A percentile compares a stretch with the other conserved stretches of the same genome.
phyloP scores from a whole-genome alignment of 208 protist species.

The Leptomonas seymouri region DNA sequence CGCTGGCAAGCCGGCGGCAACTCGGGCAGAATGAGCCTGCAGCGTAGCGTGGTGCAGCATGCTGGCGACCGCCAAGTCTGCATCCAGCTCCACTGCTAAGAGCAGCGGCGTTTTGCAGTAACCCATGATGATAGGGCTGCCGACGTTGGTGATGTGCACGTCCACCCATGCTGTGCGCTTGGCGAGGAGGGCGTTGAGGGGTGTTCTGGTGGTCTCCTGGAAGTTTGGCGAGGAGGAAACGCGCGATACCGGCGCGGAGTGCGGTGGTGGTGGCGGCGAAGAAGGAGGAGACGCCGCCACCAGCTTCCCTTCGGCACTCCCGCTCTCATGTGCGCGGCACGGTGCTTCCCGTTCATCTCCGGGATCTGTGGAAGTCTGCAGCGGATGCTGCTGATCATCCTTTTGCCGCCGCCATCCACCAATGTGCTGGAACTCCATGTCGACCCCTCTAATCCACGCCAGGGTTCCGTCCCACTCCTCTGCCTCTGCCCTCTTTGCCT shows the following conservation, averaged over 20 bases:
- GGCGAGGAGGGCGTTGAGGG: neutral
- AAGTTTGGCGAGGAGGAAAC: neutral
- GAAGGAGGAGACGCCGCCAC: too few relatives aligned
- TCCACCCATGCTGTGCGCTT: slow-evolving; percentile 26
- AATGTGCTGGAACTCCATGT: slow-evolving; percentile 5
- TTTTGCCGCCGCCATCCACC: neutral
- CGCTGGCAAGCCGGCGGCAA: slow-evolving; percentile 7
- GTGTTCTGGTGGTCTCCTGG: neutral
- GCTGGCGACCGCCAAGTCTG: slow-evolving; percentile 32
- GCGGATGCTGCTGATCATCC: neutral
- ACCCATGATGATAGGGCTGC: slow-evolving; percentile 25
- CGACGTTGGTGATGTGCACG: slow-evolving; percentile 41
- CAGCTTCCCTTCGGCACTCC: too few relatives aligned
- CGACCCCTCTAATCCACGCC: slow-evolving; percentile 13
- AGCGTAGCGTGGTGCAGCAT: slow-evolving; percentile 35
- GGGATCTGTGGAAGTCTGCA: neutral
- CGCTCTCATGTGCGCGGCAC: too few relatives aligned
- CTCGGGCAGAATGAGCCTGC: slow-evolving; percentile 17
- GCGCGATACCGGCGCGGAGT: neutral
- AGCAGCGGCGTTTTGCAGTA: slow-evolving; percentile 44
- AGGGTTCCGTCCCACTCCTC: slow-evolving; percentile 4
- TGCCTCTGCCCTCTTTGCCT: neutral
- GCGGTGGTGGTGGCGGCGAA: neutral
- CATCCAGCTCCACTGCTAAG: slow-evolving; percentile 39
- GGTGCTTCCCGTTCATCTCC: neutral